Base-by-base conservation (phyloP, 441 rosid species). In the Dalechampia spathulata region DNA sequence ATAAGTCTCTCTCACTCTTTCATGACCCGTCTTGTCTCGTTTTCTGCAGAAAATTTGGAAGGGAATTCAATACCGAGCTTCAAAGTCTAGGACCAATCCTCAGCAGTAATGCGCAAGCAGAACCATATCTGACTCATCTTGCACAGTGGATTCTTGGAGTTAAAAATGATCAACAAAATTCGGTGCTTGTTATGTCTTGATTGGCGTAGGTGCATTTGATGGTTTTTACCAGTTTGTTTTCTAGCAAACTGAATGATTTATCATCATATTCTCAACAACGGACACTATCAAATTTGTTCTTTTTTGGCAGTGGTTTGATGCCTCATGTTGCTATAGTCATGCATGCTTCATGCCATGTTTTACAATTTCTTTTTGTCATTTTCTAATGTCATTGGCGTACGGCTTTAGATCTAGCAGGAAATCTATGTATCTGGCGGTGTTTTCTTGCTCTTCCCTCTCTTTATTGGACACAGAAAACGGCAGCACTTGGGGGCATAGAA, bases 101-200 rank as follows among this genome's bases (percentile, higher is more conserved):
- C 75, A 85, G 95, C 76, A 79, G 68, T 55, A 84, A 82, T 66
- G 83, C 97, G 37, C 97, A 86, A 71, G 89, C 90, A 50, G 95
- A 93, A 65, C 99, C 99, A 15, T 80, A 90, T 75, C 72, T 90
- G 78, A 87, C 87, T 60, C 99, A 87, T 79, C 97, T 93, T 65
- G 89, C 97, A 48, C 96, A 90, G 71, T 85, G 85, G 86, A 80
- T 93, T 68, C 93, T 93, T 17, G 96, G 97, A 9, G 78, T 72
- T 55, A 74, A 87, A 19, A 77, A 74, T 50, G 92, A 78, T 58
- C 62, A 67, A 63, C 78, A 55, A 68, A 65, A 59, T 30, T 30
- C 25, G 16, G 16, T 14, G 21, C n/a, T 5, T 7, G 21, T n/a
- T 47, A 23, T n/a, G 8, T 37, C 26, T 30, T n/a, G 39, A 28